Evolutionary conservation across 129 eudicot genomes (phyloP), one percentile per base, ranked within the genome.

Genomic region (Flaveria ramosissima): DNA sequence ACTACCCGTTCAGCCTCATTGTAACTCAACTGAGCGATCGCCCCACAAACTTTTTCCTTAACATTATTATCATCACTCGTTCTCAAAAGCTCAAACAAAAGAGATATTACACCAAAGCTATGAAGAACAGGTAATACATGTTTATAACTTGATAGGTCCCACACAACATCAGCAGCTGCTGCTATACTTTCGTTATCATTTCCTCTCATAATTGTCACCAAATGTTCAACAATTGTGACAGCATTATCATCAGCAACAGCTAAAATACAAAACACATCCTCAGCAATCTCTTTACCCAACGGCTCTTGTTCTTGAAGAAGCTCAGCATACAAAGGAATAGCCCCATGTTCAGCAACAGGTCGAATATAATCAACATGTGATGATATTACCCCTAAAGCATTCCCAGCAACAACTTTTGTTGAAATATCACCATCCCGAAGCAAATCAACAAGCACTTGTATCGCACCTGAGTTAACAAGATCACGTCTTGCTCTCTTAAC

Each of bases 351-450:
- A 69, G 87, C 85, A 73, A 87, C 79, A 0, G 85, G 85, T 70
- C 92, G 75, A n/a, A 87, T 85, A 68, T 83, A 79, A 77, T 87
- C 87, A 23, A 85, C 85, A 72, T 85, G 87, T 30, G 92, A 85
- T 11, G 88, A 83, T 79, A 90, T 85, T 27, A 90, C 79, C 48
- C 96, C 92, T 64, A 90, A 85, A 19, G 92, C 81, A 41, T 90
- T 90, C 55, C 84, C 88, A 68, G 88, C 84, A 60, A 90, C 90
- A 39, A 90, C 15, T 67, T 84, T 87, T 15, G 83, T 48, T 30
- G 75, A 59, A 12, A 57, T 12, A 71, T 85, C 83, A 12, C 96
- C 92, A 19, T 71, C 65, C 4, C 72, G 61, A 27, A 90, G 79
- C 57, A 82, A 77, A 43, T 82, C 87, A 57, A 76, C 65, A 64